phyloP scores from a whole-genome alignment of 768 basidiomycete genomes.

The Phlebiopsis flavidoalba region DNA sequence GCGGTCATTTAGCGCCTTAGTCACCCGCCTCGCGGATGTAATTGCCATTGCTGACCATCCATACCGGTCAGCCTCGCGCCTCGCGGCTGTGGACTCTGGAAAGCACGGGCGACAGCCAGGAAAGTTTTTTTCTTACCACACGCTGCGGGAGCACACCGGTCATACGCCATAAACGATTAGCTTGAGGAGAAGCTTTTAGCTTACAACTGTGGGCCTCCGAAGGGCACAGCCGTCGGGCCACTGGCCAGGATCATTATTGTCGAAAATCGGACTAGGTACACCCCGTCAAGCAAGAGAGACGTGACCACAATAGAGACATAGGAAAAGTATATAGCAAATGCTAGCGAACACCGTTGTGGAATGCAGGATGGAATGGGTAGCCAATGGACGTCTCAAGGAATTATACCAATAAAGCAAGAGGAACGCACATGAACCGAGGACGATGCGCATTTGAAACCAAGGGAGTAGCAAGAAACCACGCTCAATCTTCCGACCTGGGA shows the following conservation, averaged over 20 bases:
- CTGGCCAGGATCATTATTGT: neutral
- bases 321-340: too few relatives aligned
- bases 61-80: neutral
- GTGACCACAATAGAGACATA: too few relatives aligned
- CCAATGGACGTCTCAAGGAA: too few relatives aligned
- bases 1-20: neutral
- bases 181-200: neutral
- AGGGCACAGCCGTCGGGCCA: neutral
- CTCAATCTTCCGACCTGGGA: neutral
- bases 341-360: too few relatives aligned
- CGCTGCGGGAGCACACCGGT: neutral
- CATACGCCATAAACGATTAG: neutral
- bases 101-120: neutral
- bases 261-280: neutral
- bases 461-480: neutral
- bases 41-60: neutral
- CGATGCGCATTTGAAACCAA: neutral
- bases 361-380: too few relatives aligned
- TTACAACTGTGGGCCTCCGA: neutral
- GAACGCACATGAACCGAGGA: neutral
- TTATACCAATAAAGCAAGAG: neutral
- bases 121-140: neutral
- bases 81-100: neutral
- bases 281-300: neutral
- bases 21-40: neutral